Percentiles rank a stretch among this genome's conserved stretches.
These are phyloP conservation scores for Pleoardoris graminearum DNA, from an alignment of 2,329 filamentous ascomycete genomes.

Conservation along the genomic window DNA sequence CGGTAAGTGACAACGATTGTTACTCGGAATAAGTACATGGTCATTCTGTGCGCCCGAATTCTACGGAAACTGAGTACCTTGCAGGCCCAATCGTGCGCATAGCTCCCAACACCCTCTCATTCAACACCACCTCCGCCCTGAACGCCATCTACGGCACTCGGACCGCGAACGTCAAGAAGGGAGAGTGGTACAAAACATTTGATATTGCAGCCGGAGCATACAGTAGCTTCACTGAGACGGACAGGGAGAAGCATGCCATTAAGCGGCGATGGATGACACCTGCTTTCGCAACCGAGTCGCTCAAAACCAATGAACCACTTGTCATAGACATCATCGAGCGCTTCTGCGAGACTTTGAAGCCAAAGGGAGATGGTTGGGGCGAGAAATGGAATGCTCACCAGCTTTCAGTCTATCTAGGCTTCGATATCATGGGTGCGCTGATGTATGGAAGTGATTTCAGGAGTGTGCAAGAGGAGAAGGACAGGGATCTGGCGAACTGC, in stretches of 20 bases:
- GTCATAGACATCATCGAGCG: slow-evolving; percentile 43
- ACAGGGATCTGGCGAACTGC: slow-evolving; percentile 31
- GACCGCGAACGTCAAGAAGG: slow-evolving; percentile 51
- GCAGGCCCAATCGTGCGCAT: slow-evolving; percentile 33
- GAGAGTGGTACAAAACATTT: slow-evolving; percentile 51
- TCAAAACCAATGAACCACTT: slow-evolving; percentile 46
- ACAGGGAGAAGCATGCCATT: slow-evolving; percentile 45
- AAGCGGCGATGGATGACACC: slow-evolving; percentile 48
- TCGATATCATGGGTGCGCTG: slow-evolving; percentile 54
- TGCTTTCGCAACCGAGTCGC: slow-evolving; percentile 47
- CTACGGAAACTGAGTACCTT: background rate
- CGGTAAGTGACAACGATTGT: slow-evolving; percentile 21
- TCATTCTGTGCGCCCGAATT: background rate
- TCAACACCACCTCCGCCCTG: slow-evolving; percentile 30
- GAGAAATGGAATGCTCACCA: slow-evolving; percentile 46
- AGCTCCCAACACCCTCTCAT: slow-evolving; percentile 30
- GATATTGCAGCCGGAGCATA: slow-evolving; percentile 43
- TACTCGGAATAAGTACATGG: background rate
- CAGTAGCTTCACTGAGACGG: slow-evolving; percentile 47
- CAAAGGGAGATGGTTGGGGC: slow-evolving; percentile 35
- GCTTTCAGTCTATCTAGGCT: slow-evolving; percentile 46
- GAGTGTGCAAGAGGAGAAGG: slow-evolving; percentile 37
- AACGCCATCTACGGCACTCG: slow-evolving; percentile 33
- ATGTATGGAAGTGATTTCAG: slow-evolving; percentile 43
- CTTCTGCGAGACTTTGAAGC: slow-evolving; percentile 34